phyloP scores from a whole-genome alignment of 2,329 filamentous ascomycete species.

The Scedosporium dehoogii region DNA sequence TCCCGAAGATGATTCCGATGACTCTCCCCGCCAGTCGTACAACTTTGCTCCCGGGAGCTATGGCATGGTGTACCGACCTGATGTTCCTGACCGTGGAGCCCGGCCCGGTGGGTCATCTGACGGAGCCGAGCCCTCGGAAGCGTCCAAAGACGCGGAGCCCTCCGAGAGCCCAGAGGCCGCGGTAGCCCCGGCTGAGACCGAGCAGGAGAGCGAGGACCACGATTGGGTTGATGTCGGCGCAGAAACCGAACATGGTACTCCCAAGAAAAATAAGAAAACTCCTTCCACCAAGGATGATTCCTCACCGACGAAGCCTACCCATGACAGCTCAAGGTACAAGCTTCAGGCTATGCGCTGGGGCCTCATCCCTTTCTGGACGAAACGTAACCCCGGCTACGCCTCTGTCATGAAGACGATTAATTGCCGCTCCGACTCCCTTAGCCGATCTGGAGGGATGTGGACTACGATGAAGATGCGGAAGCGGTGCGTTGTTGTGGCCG shows the following conservation, averaged over 20 bases:
- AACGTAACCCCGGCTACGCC: conserved; percentile 67
- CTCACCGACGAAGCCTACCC: conserved; percentile 1
- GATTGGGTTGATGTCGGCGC: neutral
- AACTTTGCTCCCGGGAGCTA: conserved; percentile 87
- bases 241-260: conserved; percentile 8
- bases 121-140: neutral
- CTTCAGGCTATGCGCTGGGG: conserved; percentile 96
- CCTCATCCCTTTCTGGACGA: conserved; percentile 87
- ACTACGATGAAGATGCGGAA: conserved; percentile 81
- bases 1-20: conserved; percentile 58
- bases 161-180: neutral
- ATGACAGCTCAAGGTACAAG: conserved; percentile 50
- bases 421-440: conserved; percentile 80
- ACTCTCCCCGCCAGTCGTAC: conserved; percentile 61
- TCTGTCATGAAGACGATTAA: conserved; percentile 85
- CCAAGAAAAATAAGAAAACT: conserved; percentile 14
- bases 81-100: conserved; percentile 52
- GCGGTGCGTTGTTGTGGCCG: conserved; percentile 75
- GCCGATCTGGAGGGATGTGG: conserved; percentile 76
- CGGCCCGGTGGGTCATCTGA: conserved; percentile 22
- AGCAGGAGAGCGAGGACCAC: neutral
- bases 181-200: neutral
- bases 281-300: conserved; percentile 12
- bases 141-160: neutral
- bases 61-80: conserved; percentile 77